A percentile compares a stretch with the other conserved stretches of the same genome.
Evolutionary conservation across 2,329 filamentous ascomycete species (phyloP).

Genomic region (Cladosporium cucumerinum): DNA sequence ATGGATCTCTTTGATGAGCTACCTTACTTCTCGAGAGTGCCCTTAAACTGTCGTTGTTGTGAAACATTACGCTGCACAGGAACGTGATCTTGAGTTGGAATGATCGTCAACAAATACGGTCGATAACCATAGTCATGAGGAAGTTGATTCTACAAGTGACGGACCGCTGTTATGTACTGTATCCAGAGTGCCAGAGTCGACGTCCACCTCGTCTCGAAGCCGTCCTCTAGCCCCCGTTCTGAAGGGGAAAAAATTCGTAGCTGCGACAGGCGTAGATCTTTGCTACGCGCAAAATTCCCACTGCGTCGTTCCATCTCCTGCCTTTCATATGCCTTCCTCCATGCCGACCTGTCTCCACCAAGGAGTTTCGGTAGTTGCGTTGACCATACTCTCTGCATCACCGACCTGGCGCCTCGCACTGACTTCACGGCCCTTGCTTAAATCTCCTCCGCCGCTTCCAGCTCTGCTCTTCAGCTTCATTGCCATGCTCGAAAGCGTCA

Average conservation of each 20-base stretch:
- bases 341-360: slow-evolving; percentile 51
- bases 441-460: slow-evolving; percentile 27
- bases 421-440: slow-evolving; percentile 54
- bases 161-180: slow-evolving; percentile 5
- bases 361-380: slow-evolving; percentile 36
- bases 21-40: background rate
- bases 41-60: background rate
- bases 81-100: background rate
- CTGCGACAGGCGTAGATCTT: background rate
- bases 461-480: slow-evolving; percentile 62
- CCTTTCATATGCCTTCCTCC: slow-evolving; percentile 44
- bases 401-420: slow-evolving; percentile 87
- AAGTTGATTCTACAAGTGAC: slow-evolving; percentile 9
- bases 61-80: background rate
- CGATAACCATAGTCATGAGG: background rate
- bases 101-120: too few relatives aligned
- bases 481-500: slow-evolving; percentile 43
- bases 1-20: background rate
- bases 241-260: background rate
- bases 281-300: background rate
- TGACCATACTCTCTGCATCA: slow-evolving; percentile 75
- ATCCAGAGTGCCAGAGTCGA: background rate
- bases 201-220: background rate
- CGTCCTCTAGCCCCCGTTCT: background rate
- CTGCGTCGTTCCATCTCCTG: background rate